Evolutionary conservation across 352 stramenopile genomes (phyloP).

Genomic region (Phytophthora hybrid): DNA sequence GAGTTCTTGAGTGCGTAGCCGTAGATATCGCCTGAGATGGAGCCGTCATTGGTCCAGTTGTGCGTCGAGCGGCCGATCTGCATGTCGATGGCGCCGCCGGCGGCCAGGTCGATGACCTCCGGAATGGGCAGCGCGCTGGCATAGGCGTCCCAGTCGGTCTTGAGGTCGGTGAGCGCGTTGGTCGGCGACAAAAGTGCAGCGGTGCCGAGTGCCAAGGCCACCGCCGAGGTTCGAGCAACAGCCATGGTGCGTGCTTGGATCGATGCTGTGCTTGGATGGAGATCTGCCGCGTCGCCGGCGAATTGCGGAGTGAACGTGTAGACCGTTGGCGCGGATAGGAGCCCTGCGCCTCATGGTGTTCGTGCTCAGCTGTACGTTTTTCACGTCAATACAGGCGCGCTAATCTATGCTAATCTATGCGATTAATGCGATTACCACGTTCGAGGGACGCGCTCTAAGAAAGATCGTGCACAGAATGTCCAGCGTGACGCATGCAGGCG

Average conservation of each 20-base stretch:
- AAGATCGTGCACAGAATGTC: conserved; percentile 18
- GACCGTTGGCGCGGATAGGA: not conserved
- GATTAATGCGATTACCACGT: conserved; percentile 17
- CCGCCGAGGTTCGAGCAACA: conserved; percentile 1
- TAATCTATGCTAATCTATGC: not conserved
- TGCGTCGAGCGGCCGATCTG: conserved; percentile 45
- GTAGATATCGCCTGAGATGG: conserved; percentile 43
- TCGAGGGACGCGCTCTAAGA: conserved; percentile 39
- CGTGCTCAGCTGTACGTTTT: conserved; percentile 23
- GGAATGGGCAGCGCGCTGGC: conserved; percentile 48
- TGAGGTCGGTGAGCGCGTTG: conserved; percentile 43
- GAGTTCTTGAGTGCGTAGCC: conserved; percentile 50
- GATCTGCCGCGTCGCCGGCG: conserved; percentile 2
- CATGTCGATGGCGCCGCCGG: conserved; percentile 49
- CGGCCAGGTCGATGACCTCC: conserved; percentile 52
- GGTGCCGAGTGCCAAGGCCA: conserved; percentile 12
- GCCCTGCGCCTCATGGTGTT: conserved; percentile 5
- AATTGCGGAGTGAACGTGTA: not conserved
- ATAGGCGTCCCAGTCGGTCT: conserved; percentile 56
- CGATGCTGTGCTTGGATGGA: conserved; percentile 8
- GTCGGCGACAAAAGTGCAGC: conserved; percentile 10
- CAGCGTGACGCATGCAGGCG: conserved; percentile 6
- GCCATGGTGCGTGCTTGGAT: not conserved
- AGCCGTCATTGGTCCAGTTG: conserved; percentile 49
- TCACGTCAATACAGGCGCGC: conserved; percentile 8